Conservation (phyloP, 2,329 filamentous ascomycete species). For the Zelopaecilomyces penicillatus region DNA sequence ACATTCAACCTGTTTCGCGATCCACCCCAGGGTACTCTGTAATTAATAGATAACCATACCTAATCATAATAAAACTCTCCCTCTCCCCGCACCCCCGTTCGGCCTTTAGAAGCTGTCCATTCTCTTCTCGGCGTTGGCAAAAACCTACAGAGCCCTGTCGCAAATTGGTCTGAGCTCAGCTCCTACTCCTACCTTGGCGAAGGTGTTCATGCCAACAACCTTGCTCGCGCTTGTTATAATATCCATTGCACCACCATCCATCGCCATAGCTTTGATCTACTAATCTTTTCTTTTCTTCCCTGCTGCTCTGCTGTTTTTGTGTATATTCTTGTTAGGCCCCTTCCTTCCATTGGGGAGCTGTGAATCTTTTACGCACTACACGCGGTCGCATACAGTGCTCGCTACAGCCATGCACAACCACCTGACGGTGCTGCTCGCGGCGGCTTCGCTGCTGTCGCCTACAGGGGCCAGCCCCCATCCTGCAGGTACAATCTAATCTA, state of each 20-base stretch:
- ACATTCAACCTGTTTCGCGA: too few relatives aligned
- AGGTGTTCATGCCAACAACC: background rate
- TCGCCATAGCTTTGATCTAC: background rate
- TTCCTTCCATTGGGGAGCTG: background rate
- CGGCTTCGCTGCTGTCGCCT: constrained; percentile 6
- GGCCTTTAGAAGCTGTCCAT: background rate
- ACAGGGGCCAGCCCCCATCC: constrained; percentile 2
- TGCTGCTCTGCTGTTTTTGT: background rate
- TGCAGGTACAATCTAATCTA: constrained; percentile 8
- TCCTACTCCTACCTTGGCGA: background rate
- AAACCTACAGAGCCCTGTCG: too few relatives aligned
- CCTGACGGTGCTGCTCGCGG: constrained; percentile 12
- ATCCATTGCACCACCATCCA: background rate
- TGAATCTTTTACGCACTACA: background rate
- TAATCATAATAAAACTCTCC: constrained; percentile 4
- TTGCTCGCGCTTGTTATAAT: background rate
- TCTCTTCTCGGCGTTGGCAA: background rate
- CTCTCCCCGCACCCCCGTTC: background rate
- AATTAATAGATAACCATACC: background rate
- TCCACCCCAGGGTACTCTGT: background rate
- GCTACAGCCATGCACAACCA: constrained; percentile 7
- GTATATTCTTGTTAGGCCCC: background rate
- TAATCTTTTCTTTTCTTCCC: background rate
- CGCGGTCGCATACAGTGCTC: background rate
- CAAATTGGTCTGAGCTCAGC: constrained; percentile 2